A percentile compares a stretch with the other conserved stretches of the same genome.
These are phyloP conservation scores for Arabidopsis arenosa DNA, from an alignment of 345 rosid species.

Conservation along the genomic window DNA sequence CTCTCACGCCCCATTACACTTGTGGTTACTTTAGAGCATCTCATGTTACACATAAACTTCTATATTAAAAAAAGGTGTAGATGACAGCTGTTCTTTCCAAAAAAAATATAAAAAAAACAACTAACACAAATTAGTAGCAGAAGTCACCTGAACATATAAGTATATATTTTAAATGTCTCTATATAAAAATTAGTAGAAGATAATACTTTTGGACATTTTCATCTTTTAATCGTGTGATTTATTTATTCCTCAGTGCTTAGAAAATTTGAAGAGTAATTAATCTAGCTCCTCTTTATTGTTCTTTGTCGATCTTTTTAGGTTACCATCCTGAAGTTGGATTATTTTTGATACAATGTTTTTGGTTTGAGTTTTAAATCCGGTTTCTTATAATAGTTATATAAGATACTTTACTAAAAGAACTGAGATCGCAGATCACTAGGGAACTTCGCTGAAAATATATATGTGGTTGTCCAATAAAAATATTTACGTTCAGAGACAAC, in stretches of 20 bases:
- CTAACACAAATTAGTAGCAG: constrained; percentile 27
- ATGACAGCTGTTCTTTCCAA: constrained; percentile 8
- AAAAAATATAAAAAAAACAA: not conserved
- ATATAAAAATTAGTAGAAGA: not conserved
- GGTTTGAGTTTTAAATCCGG: not conserved
- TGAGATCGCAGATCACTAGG: not conserved
- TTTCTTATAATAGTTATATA: not conserved
- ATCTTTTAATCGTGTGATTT: not conserved
- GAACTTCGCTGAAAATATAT: not conserved
- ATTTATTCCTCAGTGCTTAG: not conserved
- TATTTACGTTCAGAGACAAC: constrained; percentile 4
- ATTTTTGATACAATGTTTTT: not conserved
- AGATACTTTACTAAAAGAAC: not conserved
- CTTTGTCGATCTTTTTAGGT: not conserved
- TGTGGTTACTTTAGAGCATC: constrained; percentile 32
- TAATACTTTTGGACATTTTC: constrained; percentile 21
- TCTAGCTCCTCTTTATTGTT: not conserved
- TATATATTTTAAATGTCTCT: not conserved
- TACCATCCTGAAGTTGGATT: constrained; percentile 5
- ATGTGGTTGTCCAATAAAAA: not conserved
- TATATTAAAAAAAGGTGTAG: no score
- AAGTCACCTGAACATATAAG: constrained; percentile 34
- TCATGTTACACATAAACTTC: no score
- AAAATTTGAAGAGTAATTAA: not conserved
- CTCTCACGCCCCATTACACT: constrained; percentile 28